Base-by-base conservation (phyloP, 1,139 yeast species). In the Kurtzmaniella quercitrusa region DNA sequence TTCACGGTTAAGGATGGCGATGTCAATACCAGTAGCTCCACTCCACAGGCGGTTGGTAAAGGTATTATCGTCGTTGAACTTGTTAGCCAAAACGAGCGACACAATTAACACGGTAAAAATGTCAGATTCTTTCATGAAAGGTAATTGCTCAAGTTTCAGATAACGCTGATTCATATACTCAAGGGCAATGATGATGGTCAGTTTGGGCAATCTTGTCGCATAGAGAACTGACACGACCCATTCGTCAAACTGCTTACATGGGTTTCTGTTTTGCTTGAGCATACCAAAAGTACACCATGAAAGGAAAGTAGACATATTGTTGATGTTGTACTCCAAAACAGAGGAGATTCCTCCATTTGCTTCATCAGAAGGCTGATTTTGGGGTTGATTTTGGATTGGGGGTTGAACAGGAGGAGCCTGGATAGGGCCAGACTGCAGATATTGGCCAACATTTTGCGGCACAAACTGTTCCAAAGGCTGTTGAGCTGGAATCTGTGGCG, bases 21-120 rank as follows among this genome's bases (percentile, higher is more conserved):
- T 72, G 14, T 78, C 67, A 49, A 93, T 74, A 20, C 95, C 95
- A 12, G 97, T 87, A 18, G 97, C 98, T 44, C 89, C 93, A 38
- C 89, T 78, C 98, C 98, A 93, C 8, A 96, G 88, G 57, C 82
- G 82, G 66, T 91, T 93, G 47, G 96, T 89, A 58, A 93, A 93
- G 20, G 98, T 93, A 65, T 91, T 89, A 67, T 93, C 98, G 63
- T 93, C 98, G 59, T 91, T 89, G 61, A 89, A 88, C 65, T 93
- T 93, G 68, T 93, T 93, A 38, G 97, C 95, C 49, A 93, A 71
- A 34, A 93, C 78, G 39, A 93, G 73, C 1, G 95, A 76, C 23
- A 85, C 75, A 38, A 85, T 82, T 44, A 88, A 68, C 56, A 78
- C 74, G 50, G 79, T 74, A 54, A 84, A 87, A 44, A 84, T 76